phyloP scores from a whole-genome alignment of 768 basidiomycete species.

The Tulasnella sp. region DNA sequence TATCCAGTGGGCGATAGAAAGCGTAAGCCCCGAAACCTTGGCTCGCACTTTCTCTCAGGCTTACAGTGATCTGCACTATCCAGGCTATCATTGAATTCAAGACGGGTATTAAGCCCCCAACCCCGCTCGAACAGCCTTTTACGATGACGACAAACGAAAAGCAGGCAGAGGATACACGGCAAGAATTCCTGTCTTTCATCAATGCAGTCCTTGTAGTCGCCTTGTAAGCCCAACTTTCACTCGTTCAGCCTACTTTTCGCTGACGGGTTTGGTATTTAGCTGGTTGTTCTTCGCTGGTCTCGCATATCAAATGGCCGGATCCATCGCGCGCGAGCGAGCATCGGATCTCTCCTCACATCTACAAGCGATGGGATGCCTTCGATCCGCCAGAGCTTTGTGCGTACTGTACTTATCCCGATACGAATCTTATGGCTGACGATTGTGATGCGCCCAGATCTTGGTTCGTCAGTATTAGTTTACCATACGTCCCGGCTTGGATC shows the following conservation, averaged over 20 bases:
- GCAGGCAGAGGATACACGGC: constrained; percentile 41
- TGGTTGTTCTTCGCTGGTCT: constrained; percentile 65
- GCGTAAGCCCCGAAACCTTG: constrained; percentile 30
- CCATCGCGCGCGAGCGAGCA: constrained; percentile 55
- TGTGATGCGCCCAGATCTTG: constrained; percentile 32
- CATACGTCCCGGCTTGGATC: constrained; percentile 70
- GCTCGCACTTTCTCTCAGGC: background rate
- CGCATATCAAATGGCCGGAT: constrained; percentile 65
- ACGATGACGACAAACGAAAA: constrained; percentile 55
- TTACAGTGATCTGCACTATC: background rate
- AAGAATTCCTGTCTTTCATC: constrained; percentile 30
- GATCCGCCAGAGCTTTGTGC: constrained; percentile 53
- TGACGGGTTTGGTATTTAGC: constrained; percentile 24
- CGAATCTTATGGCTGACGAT: background rate
- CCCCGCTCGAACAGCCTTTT: constrained; percentile 64
- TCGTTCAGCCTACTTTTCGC: background rate
- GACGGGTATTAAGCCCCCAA: constrained; percentile 42
- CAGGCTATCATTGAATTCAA: constrained; percentile 63
- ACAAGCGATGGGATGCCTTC: constrained; percentile 68
- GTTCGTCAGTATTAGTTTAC: constrained; percentile 53
- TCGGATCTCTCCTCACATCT: constrained; percentile 55
- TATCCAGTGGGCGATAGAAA: constrained; percentile 66
- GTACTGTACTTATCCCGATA: constrained; percentile 18
- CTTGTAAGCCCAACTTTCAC: constrained; percentile 33
- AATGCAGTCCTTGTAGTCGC: constrained; percentile 47